Conservation (phyloP, 2,329 filamentous ascomycete genomes). For the Epichloe aotearoae region DNA sequence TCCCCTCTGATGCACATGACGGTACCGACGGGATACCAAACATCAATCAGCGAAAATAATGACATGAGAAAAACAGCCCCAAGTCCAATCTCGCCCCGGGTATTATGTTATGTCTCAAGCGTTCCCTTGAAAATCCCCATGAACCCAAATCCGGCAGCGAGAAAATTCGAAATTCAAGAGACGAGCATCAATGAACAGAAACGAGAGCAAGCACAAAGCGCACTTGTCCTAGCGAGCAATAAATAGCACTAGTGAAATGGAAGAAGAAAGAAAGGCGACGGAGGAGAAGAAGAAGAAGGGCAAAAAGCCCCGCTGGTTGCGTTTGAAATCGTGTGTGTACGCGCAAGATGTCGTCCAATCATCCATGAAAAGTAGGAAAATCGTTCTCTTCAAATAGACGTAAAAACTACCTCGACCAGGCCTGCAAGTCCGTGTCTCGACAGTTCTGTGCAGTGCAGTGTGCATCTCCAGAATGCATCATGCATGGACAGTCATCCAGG, state of each 20-base stretch:
- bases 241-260: background rate
- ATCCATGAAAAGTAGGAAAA: background rate
- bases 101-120: constrained; percentile 6
- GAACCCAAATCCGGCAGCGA: background rate
- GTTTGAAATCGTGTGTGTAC: background rate
- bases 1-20: constrained; percentile 7
- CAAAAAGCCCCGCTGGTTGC: background rate
- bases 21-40: constrained; percentile 4
- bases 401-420: background rate
- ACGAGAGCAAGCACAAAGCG: too few species aligned
- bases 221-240: too few species aligned
- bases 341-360: background rate
- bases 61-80: constrained; percentile 6
- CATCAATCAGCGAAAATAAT: background rate
- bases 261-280: background rate
- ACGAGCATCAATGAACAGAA: background rate
- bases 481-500: background rate
- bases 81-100: constrained; percentile 4
- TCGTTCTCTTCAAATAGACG: background rate
- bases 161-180: background rate
- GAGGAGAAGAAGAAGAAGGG: background rate
- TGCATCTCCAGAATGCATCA: background rate
- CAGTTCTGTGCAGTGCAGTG: background rate
- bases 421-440: background rate
- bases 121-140: background rate